A percentile compares a stretch with the other conserved stretches of the same genome.
Evolutionary conservation across 768 basidiomycete genomes (phyloP).

Genomic region (Lentinula sp.): DNA sequence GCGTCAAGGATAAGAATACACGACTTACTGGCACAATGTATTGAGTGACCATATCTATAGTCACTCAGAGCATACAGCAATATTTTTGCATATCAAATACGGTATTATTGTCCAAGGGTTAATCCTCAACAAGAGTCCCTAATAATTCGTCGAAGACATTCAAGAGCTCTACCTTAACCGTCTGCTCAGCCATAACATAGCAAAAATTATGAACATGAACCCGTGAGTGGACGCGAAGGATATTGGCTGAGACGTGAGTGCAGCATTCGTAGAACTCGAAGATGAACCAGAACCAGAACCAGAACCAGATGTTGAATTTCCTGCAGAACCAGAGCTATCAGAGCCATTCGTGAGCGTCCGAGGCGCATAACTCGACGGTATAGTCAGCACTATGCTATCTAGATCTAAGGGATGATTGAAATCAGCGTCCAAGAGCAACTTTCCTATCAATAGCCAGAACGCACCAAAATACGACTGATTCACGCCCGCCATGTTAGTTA

Average conservation of each 20-base stretch:
- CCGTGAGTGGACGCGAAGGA: not conserved
- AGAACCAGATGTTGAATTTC: not conserved
- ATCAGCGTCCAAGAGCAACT: not conserved
- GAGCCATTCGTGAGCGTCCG: conserved; percentile 20
- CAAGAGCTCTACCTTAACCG: not conserved
- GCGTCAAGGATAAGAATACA: too few species aligned
- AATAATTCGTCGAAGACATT: too few species aligned
- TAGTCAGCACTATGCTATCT: conserved; percentile 36
- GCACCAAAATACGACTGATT: conserved; percentile 40
- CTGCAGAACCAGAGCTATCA: not conserved
- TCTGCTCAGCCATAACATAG: not conserved
- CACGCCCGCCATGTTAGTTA: conserved; percentile 35
- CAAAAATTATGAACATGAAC: not conserved
- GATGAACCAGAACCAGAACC: not conserved
- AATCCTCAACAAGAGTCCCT: too few species aligned
- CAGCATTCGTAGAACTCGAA: not conserved
- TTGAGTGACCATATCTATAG: too few species aligned
- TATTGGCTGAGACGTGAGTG: not conserved
- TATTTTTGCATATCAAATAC: too few species aligned
- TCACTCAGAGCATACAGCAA: too few species aligned
- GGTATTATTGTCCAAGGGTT: too few species aligned
- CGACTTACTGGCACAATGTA: too few species aligned
- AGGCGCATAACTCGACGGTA: conserved; percentile 34
- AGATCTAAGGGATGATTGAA: conserved; percentile 22
- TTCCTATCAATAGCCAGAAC: not conserved